Base-by-base conservation (phyloP, 257 asterid genomes). In the Cinchona pubescens region DNA sequence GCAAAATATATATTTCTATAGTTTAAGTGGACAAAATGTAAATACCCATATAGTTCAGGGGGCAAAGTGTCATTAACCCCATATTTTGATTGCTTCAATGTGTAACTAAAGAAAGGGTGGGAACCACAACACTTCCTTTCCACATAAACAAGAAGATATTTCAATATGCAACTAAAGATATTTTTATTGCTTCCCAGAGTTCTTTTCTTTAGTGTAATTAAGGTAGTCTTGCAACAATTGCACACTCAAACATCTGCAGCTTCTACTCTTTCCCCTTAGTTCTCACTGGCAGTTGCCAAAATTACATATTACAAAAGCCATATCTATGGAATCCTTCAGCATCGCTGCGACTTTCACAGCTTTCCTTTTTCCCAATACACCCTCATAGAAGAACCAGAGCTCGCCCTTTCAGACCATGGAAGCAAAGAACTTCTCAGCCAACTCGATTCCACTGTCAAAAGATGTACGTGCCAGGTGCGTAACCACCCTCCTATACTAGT, bases 401-500 rank as follows among this genome's bases (percentile, higher is more conserved):
- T 72, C 25, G 66, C 67, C 88, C 84, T 35, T 75, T 76, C 19
- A 73, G 61, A 48, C 87, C 80, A 73, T 73, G 88, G 86, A 81
- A 77, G 35, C 78, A 63, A 43, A 80, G 82, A 77, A 76, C 74
- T 60, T 80, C 78, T 16, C 82, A 18, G 65, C 69, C 86, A 40
- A 78, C 89, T 34, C 78, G 76, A 19, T 55, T 85, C 75, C 91
- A 79, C 27, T 91, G 97, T 60, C 81, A 87, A 76, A 93, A 93
- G 94, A 93, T 93, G 98, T 93, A 83, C 74, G 98, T 93, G 45
- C 97, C 97, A 49, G 98, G 98, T 92, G 43, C 42, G 88, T 86
- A 72, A 68, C 75, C 72, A 35, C 4, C 59, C 64, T n/a, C 32
- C 14, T 7, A 16, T 43, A 27, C 25, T 34, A 32, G 53, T 14